A percentile compares a stretch with the other conserved stretches of the same genome.
Evolutionary conservation across 2,329 filamentous ascomycete species (phyloP).

Genomic region (Tolypocladium capitatum): DNA sequence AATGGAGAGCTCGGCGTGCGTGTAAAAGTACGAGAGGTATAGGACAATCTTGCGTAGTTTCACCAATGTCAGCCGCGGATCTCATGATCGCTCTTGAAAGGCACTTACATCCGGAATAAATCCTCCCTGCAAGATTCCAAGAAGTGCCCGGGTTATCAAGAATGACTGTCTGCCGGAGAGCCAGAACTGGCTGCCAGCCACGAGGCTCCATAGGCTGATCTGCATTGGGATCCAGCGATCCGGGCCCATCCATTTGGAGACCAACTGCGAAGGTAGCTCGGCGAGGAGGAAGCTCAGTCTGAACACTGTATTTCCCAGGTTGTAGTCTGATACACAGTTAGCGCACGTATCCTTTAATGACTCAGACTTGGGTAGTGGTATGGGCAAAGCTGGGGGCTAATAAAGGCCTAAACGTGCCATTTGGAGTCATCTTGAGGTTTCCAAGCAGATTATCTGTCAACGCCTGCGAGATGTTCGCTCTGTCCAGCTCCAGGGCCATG

Average conservation of each 20-base stretch:
- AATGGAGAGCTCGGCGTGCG: slow-evolving; percentile 52
- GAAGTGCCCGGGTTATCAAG: slow-evolving; percentile 21
- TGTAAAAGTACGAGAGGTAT: slow-evolving; percentile 67
- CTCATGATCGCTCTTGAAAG: slow-evolving; percentile 2
- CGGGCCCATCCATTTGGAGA: slow-evolving; percentile 43
- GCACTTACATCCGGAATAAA: slow-evolving; percentile 29
- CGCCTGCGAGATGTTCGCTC: slow-evolving; percentile 32
- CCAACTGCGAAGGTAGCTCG: slow-evolving; percentile 44
- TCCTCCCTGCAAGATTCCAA: slow-evolving; percentile 30
- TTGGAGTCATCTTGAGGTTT: slow-evolving; percentile 28
- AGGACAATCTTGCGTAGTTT: slow-evolving; percentile 16
- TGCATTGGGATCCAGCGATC: slow-evolving; percentile 48
- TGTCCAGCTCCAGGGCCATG: slow-evolving; percentile 32
- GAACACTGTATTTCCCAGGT: slow-evolving; percentile 20
- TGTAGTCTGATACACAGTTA: slow-evolving; percentile 13
- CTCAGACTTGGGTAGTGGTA: background rate
- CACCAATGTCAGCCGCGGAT: slow-evolving; percentile 1
- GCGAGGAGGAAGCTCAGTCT: slow-evolving; percentile 17
- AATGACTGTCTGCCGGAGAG: slow-evolving; percentile 24
- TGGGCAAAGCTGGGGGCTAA: background rate
- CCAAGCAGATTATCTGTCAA: slow-evolving; percentile 33
- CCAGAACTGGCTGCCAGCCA: slow-evolving; percentile 34
- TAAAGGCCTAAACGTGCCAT: slow-evolving; percentile 13
- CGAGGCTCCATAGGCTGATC: slow-evolving; percentile 41
- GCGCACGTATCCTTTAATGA: background rate